A percentile compares a stretch with the other conserved stretches of the same genome.
Evolutionary conservation across 495 filamentous ascomycete genomes (phyloP).

Genomic region (Usnea hakonensis): DNA sequence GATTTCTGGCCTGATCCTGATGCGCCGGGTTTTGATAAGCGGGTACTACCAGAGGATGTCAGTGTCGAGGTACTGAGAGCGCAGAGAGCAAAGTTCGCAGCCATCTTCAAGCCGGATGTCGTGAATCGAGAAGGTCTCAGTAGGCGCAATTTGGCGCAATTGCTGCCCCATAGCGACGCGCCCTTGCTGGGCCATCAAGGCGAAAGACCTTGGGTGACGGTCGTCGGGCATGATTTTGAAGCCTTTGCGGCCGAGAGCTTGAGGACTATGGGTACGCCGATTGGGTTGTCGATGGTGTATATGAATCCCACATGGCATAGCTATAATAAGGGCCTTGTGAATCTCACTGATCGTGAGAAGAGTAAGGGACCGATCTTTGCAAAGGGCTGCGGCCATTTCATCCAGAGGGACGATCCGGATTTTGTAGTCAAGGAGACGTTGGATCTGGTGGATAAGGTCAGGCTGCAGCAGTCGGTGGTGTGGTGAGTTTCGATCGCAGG

Average conservation of each 20-base stretch:
- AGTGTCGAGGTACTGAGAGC: slow-evolving; percentile 39
- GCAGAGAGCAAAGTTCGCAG: slow-evolving; percentile 33
- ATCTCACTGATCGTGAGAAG: slow-evolving; percentile 36
- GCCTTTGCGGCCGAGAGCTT: slow-evolving; percentile 47
- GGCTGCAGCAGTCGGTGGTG: neutral
- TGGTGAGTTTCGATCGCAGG: neutral
- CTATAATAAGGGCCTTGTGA: slow-evolving; percentile 50
- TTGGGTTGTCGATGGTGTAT: slow-evolving; percentile 41
- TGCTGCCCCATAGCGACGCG: slow-evolving; percentile 45
- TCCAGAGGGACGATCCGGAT: slow-evolving; percentile 53
- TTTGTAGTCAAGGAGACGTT: slow-evolving; percentile 46
- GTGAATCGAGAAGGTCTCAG: slow-evolving; percentile 50
- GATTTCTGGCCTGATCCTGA: slow-evolving; percentile 56
- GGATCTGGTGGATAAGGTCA: slow-evolving; percentile 30
- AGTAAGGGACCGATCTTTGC: slow-evolving; percentile 45
- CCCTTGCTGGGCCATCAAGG: slow-evolving; percentile 41
- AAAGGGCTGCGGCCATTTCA: slow-evolving; percentile 51
- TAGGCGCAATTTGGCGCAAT: slow-evolving; percentile 37
- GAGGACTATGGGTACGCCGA: slow-evolving; percentile 33
- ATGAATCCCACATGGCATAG: slow-evolving; percentile 47
- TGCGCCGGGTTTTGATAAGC: slow-evolving; percentile 37
- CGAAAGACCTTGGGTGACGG: slow-evolving; percentile 39
- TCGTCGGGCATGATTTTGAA: slow-evolving; percentile 56
- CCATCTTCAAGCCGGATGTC: slow-evolving; percentile 46
- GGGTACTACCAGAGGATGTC: slow-evolving; percentile 36